Evolutionary conservation across 495 filamentous ascomycete genomes (phyloP), one percentile per base, ranked within the genome.

Genomic region (Hypoxylon perforatum): DNA sequence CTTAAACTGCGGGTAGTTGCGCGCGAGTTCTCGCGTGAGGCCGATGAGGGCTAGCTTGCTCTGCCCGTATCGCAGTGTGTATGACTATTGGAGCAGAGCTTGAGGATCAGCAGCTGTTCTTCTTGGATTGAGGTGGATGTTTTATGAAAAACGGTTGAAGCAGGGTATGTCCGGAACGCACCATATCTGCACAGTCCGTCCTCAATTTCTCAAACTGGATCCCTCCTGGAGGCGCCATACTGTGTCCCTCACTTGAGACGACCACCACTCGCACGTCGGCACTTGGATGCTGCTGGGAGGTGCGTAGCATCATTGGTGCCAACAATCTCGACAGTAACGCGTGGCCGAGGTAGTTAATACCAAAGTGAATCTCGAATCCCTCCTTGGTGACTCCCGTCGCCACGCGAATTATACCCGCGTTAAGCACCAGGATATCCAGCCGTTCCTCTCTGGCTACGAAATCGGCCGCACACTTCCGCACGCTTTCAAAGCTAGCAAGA

Each of bases 21-120:
- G 75, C 0, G 86, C 83, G 15, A 93, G 79, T 67, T 90, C 83
- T 4, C 73, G 62, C 0, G 83, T 78, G 59, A 85, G 85, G 8
- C 89, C 76, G 35, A 90, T 84, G 61, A 89, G 89, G 3, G 87
- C 85, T 1, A 89, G 78, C 73, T 91, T 90, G 48, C 77, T 79
- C n/a, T 87, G 80, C 0, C 83, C 87, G 63, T 91, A 91, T 10
- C 85, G 82, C 17, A 65, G 54, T n/a, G 39, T n/a, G 18, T 46
- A 57, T 6, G 42, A 46, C 54, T 57, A 17, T n/a, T 17, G 21
- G 14, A 3, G 25, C 25, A 28, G 25, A 55, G 11, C 11, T 35
- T 35, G 4, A 35, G 11, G 5, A 11, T 35, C 11, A n/a, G n/a
- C 30, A 35, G 4, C 30, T 35, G 11, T 11, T 11, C 11, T 11